Percentiles rank a stretch among this genome's conserved stretches.
phyloP scores from a whole-genome alignment of 2,329 filamentous ascomycete genomes.

The Emydomyces testavorans region DNA sequence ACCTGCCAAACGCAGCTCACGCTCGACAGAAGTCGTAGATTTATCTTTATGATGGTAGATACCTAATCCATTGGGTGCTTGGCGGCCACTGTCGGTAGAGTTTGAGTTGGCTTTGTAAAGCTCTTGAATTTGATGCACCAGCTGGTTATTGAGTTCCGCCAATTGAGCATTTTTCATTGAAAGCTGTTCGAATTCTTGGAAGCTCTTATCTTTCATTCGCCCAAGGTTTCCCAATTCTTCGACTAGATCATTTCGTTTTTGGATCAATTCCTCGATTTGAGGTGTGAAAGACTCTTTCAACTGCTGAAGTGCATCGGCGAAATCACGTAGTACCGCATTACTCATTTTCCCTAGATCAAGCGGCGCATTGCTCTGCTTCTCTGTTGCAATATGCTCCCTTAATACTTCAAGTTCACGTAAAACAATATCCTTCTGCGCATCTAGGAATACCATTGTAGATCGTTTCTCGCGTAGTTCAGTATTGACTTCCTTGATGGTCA shows the following conservation, averaged over 20 bases:
- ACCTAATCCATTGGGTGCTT: slow-evolving; percentile 44
- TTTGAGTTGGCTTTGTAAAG: slow-evolving; percentile 71
- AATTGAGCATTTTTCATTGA: slow-evolving; percentile 91
- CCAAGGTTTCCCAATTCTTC: slow-evolving; percentile 76
- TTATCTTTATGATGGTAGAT: slow-evolving; percentile 50
- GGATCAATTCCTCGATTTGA: slow-evolving; percentile 78
- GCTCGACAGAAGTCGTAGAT: slow-evolving; percentile 36
- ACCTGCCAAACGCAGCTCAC: slow-evolving; percentile 33
- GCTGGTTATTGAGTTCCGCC: slow-evolving; percentile 86
- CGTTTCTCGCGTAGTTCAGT: slow-evolving; percentile 84
- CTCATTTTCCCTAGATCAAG: slow-evolving; percentile 65
- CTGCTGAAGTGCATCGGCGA: slow-evolving; percentile 50
- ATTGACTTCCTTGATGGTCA: slow-evolving; percentile 63
- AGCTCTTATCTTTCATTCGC: slow-evolving; percentile 79
- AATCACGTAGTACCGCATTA: slow-evolving; percentile 50
- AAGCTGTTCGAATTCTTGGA: slow-evolving; percentile 90
- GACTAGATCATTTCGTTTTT: slow-evolving; percentile 69
- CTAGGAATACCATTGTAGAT: slow-evolving; percentile 86
- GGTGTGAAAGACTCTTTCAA: slow-evolving; percentile 66
- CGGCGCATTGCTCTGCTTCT: slow-evolving; percentile 69
- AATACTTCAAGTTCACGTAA: slow-evolving; percentile 83
- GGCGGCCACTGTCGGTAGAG: slow-evolving; percentile 23
- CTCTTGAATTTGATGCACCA: slow-evolving; percentile 88
- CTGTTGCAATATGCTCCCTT: slow-evolving; percentile 74
- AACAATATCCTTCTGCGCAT: slow-evolving; percentile 91